Conservation (phyloP, 768 basidiomycete genomes). For the Dictyophora rubrovolvata region DNA sequence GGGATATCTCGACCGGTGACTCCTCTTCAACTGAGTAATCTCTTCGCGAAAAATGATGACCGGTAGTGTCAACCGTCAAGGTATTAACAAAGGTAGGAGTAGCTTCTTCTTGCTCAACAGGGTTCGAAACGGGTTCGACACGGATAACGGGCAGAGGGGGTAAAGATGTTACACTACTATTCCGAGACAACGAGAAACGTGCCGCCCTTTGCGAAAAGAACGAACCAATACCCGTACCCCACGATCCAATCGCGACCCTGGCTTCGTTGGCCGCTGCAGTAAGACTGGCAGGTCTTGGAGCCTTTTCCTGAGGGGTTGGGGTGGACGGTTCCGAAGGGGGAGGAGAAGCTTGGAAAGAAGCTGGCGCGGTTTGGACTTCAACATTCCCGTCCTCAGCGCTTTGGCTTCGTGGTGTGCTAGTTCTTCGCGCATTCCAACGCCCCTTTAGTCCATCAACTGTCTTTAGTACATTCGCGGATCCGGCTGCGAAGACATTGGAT, state of each 20-base stretch:
- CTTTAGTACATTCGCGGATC: slow-evolving; percentile 76
- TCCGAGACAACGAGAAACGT: slow-evolving; percentile 25
- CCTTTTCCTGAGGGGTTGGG: background rate
- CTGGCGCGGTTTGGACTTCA: slow-evolving; percentile 16
- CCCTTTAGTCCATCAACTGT: slow-evolving; percentile 84
- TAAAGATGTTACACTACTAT: background rate
- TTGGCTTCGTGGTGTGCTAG: slow-evolving; percentile 18
- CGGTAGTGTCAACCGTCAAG: background rate
- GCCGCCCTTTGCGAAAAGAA: slow-evolving; percentile 33
- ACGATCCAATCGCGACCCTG: slow-evolving; percentile 26
- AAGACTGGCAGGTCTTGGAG: slow-evolving; percentile 21
- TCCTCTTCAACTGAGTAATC: background rate
- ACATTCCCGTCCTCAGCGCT: slow-evolving; percentile 20
- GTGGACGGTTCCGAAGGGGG: slow-evolving; percentile 5
- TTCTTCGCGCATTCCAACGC: slow-evolving; percentile 44
- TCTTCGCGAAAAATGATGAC: background rate
- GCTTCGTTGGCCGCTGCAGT: slow-evolving; percentile 21
- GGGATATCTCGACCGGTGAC: background rate
- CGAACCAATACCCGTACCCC: slow-evolving; percentile 39
- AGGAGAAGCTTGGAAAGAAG: slow-evolving; percentile 8
- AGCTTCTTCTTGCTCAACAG: background rate
- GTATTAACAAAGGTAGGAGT: background rate
- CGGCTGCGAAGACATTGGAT: slow-evolving; percentile 57
- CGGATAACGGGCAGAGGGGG: background rate
- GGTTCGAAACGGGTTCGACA: background rate